Evolutionary conservation across 176 grass and related monocot genomes (phyloP).

Genomic region (Paspalum notatum): DNA sequence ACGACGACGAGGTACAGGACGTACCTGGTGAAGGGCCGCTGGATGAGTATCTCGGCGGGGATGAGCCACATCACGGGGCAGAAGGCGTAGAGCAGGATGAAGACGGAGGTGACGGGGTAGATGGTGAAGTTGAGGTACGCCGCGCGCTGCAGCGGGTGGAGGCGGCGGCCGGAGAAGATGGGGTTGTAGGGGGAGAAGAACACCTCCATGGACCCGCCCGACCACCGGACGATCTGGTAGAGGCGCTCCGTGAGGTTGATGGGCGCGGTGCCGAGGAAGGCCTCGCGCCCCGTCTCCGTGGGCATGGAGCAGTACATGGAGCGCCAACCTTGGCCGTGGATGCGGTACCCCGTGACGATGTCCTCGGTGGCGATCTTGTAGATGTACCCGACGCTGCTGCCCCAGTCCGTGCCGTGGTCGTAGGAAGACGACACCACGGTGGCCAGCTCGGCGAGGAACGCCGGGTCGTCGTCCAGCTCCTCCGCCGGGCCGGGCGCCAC

Average conservation of each 20-base stretch:
- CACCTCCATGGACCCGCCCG: slow-evolving; percentile 42
- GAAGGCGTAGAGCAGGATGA: slow-evolving; percentile 36
- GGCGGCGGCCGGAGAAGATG: too few relatives aligned
- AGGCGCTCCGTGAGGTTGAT: slow-evolving; percentile 53
- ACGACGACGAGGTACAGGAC: slow-evolving; percentile 25
- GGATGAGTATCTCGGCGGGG: slow-evolving; percentile 30
- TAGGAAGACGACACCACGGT: slow-evolving; percentile 28
- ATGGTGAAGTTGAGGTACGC: slow-evolving; percentile 43
- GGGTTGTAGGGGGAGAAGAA: slow-evolving; percentile 52
- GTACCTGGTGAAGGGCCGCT: slow-evolving; percentile 35
- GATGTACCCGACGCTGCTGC: slow-evolving; percentile 28
- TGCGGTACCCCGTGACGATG: slow-evolving; percentile 39
- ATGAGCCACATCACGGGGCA: slow-evolving; percentile 46
- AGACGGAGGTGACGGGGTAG: slow-evolving; percentile 42
- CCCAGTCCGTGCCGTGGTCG: slow-evolving; percentile 22
- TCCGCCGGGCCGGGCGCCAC: neutral
- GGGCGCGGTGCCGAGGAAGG: slow-evolving; percentile 33
- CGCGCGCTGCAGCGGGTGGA: neutral
- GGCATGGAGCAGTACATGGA: slow-evolving; percentile 44
- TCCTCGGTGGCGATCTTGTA: slow-evolving; percentile 49
- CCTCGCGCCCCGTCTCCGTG: slow-evolving; percentile 10
- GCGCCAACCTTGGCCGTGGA: slow-evolving; percentile 44
- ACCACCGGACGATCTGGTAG: slow-evolving; percentile 42
- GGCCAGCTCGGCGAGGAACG: neutral
- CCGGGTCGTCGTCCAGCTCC: neutral